phyloP scores from a whole-genome alignment of 164 flowering plant species.

The Sextonia rubra region DNA sequence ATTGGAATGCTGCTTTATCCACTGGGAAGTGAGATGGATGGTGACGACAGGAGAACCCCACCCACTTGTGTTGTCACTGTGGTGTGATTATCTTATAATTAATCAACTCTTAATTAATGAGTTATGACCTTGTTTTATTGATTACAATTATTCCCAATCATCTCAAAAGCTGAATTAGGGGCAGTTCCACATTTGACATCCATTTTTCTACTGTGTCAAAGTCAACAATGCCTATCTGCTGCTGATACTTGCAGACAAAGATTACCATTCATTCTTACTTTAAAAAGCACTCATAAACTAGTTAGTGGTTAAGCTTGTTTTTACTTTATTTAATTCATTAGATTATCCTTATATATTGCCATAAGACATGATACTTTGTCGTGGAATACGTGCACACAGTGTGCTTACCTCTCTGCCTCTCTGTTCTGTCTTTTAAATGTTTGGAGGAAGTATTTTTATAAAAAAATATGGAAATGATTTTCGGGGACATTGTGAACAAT shows the following conservation, averaged over 20 bases:
- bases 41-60: neutral
- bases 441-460: too few relatives aligned
- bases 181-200: neutral
- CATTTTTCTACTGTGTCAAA: constrained; percentile 1
- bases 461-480: too few relatives aligned
- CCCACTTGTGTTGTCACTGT: constrained; percentile 3
- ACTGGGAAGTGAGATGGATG: neutral
- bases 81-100: neutral
- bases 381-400: neutral
- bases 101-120: neutral
- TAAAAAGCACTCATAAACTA: neutral
- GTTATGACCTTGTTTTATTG: constrained; percentile 1
- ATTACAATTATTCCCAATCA: constrained; percentile 10
- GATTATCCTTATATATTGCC: neutral
- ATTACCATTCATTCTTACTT: constrained; percentile 2
- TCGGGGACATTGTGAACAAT: too few relatives aligned
- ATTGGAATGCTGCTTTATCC: constrained; percentile 1
- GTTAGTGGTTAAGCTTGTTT: neutral
- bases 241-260: constrained; percentile 15
- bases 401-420: neutral
- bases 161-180: neutral
- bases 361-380: neutral
- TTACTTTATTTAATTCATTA: too few relatives aligned
- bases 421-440: too few relatives aligned
- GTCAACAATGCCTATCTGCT: constrained; percentile 22